phyloP scores from a whole-genome alignment of 75 land plant species.

The Azolla pinnata region DNA sequence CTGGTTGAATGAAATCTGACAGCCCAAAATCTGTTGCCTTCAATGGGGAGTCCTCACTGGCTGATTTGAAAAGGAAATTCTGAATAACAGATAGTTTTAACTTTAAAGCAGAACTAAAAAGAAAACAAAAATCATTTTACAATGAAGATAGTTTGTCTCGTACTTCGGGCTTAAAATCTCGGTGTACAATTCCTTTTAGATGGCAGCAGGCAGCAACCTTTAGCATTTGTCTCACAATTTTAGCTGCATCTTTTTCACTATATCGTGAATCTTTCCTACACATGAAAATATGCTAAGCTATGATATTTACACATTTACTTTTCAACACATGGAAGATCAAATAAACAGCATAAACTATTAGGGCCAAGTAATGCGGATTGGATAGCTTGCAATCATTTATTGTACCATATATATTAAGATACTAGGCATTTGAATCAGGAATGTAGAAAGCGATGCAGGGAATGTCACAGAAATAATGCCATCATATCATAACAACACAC shows the following conservation, averaged over 20 bases:
- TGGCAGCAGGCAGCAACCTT: conserved; percentile 95
- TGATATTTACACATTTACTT: no score
- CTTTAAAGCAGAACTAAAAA: neutral
- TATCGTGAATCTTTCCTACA: conserved; percentile 87
- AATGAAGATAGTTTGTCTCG: neutral
- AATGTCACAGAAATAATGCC: neutral
- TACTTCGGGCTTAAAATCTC: conserved; percentile 98
- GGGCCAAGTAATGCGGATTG: no score
- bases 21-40: conserved; percentile 98
- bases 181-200: conserved; percentile 87
- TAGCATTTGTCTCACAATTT: conserved; percentile 94
- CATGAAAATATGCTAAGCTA: conserved; percentile 1
- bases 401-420: neutral
- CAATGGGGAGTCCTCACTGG: conserved; percentile 62
- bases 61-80: conserved; percentile 94
- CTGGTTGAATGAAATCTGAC: conserved; percentile 88
- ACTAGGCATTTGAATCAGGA: neutral
- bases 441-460: neutral
- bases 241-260: conserved; percentile 94
- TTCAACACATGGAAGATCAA: no score
- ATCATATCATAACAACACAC: neutral
- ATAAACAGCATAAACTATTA: conserved; percentile 1
- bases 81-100: conserved; percentile 20
- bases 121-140: neutral
- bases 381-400: no score